phyloP scores from a whole-genome alignment of 2,329 filamentous ascomycete species.

The Colletotrichum euphorbiae region DNA sequence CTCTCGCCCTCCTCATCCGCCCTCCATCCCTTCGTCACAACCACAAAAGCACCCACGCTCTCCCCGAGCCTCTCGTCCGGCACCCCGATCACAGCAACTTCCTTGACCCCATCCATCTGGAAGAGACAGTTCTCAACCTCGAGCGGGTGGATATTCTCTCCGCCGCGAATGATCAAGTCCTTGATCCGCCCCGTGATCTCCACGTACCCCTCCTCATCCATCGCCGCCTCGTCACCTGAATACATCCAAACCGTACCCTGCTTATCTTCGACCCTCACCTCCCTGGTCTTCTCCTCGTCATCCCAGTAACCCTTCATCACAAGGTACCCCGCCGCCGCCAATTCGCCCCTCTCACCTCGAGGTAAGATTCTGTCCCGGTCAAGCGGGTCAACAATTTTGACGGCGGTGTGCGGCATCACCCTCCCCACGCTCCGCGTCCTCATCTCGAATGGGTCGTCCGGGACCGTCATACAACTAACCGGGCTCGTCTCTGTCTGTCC shows the following conservation, averaged over 20 bases:
- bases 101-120: slow-evolving; percentile 74
- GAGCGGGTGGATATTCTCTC: slow-evolving; percentile 95
- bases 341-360: slow-evolving; percentile 78
- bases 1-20: slow-evolving; percentile 41
- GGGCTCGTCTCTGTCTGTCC: slow-evolving; percentile 94
- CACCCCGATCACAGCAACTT: slow-evolving; percentile 86
- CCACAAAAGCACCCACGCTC: slow-evolving; percentile 85
- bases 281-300: slow-evolving; percentile 75
- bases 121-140: slow-evolving; percentile 93
- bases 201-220: slow-evolving; percentile 86
- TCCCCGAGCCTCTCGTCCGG: slow-evolving; percentile 88
- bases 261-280: slow-evolving; percentile 66
- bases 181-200: slow-evolving; percentile 93
- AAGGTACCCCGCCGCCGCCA: slow-evolving; percentile 85
- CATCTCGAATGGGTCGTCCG: slow-evolving; percentile 78
- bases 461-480: slow-evolving; percentile 84
- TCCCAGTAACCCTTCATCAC: slow-evolving; percentile 93
- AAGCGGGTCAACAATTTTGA: slow-evolving; percentile 79
- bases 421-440: slow-evolving; percentile 81
- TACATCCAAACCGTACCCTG: slow-evolving; percentile 81
- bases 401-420: slow-evolving; percentile 82
- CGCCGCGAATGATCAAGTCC: slow-evolving; percentile 93
- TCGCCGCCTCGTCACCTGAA: slow-evolving; percentile 90
- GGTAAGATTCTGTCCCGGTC: slow-evolving; percentile 71
- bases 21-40: slow-evolving; percentile 51